Conservation (phyloP, 345 rosid genomes). For the Eucalyptus camaldulensis region DNA sequence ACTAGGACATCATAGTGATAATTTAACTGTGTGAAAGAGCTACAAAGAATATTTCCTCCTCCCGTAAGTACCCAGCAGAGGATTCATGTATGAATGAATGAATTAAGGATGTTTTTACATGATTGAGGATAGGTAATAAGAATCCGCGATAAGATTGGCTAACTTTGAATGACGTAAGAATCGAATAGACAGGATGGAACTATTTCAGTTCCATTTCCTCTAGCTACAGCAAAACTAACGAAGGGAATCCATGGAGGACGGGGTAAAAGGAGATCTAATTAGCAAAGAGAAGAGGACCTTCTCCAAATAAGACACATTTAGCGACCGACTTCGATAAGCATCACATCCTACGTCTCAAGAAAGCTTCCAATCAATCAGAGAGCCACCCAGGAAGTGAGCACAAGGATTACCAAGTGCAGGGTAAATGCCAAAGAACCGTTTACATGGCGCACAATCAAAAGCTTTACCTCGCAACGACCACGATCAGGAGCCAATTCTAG, state of each 20-base stretch:
- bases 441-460: constrained; percentile 18
- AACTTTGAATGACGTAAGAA: constrained; percentile 13
- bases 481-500: background rate
- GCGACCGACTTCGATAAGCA: constrained; percentile 8
- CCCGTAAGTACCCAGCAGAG: background rate
- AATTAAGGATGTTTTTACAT: constrained; percentile 21
- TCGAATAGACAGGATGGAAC: constrained; percentile 11
- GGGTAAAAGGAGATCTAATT: background rate
- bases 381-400: background rate
- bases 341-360: constrained; percentile 15
- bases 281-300: constrained; percentile 14
- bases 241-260: background rate
- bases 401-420: background rate
- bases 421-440: constrained; percentile 1
- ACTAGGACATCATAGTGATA: background rate
- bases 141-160: background rate
- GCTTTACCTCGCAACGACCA: background rate
- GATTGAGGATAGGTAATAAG: background rate
- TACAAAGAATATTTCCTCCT: background rate
- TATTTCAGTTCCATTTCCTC: constrained; percentile 3
- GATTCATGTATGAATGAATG: background rate
- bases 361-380: background rate
- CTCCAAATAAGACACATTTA: constrained; percentile 19
- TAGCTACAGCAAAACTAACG: background rate
- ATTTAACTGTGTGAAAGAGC: background rate